Base-by-base conservation (phyloP, 139 green algal species). In the Gonium pectorale region DNA sequence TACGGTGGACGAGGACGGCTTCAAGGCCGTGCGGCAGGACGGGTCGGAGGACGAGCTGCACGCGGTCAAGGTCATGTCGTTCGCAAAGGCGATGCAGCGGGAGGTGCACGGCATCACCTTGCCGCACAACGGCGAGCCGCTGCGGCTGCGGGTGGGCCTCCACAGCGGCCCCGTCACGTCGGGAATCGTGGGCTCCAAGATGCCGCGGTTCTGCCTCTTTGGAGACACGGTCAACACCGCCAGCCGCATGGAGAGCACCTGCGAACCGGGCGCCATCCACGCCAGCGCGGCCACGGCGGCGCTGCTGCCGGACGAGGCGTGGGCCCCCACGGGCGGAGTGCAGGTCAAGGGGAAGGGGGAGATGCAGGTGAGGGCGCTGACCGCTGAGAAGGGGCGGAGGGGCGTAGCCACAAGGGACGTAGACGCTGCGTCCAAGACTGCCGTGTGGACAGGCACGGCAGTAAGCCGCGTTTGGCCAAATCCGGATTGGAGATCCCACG, bases 201-300 rank as follows among this genome's bases (percentile, higher is more conserved):
- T 86, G 81, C 81, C 81, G 13, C 81, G 81, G 26, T 86, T 86
- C 81, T 86, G 81, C 59, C 69, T 86, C 1, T 86, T 86, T 43
- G 81, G 79, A 5, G 89, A 91, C 73, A 89, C 89, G 17, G 80
- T 94, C 59, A 82, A 82, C 75, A 82, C 75, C 24, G 75, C 75
- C 59, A 72, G 71, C 60, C 69, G 91, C 46, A 93, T 93, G 90
- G 90, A 93, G 85, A 64, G 26, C 79, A 93, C 81, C 33, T 85
- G 86, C 49, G 67, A 67, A 31, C 78, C 79, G 26, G 86, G 86
- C 31, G n/a, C 41, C 44, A 83, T 93, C 17, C 90, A 92, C 64
- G 70, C 81, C 26, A 85, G 69, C n/a, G 52, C 37, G 26, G 70
- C 71, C 38, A 79, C 67, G 15, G 3, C 19, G 27, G 68, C 67